phyloP scores from a whole-genome alignment of 1,284 basidiomycete genomes.

The Moesziomyces aphidis region DNA sequence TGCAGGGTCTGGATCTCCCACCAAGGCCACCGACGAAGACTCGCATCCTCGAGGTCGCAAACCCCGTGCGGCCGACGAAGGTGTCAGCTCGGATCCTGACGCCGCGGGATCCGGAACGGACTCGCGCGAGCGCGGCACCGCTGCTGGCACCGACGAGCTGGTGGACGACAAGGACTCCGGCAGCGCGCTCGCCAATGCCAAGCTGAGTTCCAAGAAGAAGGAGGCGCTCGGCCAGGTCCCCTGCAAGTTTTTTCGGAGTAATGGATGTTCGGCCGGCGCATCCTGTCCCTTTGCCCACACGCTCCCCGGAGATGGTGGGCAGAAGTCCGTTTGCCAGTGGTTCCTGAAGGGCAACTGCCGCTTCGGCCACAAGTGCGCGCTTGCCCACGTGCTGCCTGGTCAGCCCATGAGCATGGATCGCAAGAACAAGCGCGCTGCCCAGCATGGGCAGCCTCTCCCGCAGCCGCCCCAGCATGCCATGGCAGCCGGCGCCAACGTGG shows the following conservation, averaged over 20 bases:
- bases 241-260: constrained; percentile 91
- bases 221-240: constrained; percentile 94
- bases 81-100: constrained; percentile 24
- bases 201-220: constrained; percentile 67
- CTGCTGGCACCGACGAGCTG: constrained; percentile 26
- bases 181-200: constrained; percentile 63
- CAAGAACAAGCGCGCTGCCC: constrained; percentile 97
- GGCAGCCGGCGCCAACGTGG: not conserved
- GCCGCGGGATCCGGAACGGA: constrained; percentile 13
- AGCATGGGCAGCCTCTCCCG: constrained; percentile 70
- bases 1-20: not conserved
- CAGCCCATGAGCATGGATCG: constrained; percentile 88
- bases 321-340: constrained; percentile 93
- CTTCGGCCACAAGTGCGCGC: constrained; percentile 90
- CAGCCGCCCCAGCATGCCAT: constrained; percentile 24
- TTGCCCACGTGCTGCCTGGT: constrained; percentile 89
- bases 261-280: constrained; percentile 83
- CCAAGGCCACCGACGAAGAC: constrained; percentile 17
- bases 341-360: constrained; percentile 90
- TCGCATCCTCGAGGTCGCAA: constrained; percentile 24
- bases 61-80: constrained; percentile 20
- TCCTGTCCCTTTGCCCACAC: constrained; percentile 93
- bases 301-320: constrained; percentile 66
- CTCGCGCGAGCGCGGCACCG: constrained; percentile 30
- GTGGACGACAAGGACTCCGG: constrained; percentile 53